Conservation (phyloP, 2,329 filamentous ascomycete species). For the Fusarium sp. region DNA sequence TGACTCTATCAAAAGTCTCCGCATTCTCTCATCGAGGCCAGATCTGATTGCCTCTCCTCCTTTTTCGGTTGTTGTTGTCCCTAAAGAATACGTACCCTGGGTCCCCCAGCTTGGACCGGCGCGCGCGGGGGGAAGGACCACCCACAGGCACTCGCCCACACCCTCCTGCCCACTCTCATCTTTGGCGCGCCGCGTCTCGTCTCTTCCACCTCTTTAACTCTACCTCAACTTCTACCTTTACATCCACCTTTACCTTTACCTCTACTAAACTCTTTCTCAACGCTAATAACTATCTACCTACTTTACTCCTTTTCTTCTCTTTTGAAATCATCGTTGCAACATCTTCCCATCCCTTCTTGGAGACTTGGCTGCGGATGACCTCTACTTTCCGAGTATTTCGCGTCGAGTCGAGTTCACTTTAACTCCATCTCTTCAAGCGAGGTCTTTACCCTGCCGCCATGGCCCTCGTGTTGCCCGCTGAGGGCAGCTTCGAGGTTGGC, state of each 20-base stretch:
- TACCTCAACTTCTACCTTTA: conserved; percentile 12
- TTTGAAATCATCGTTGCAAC: background rate
- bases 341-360: conserved; percentile 5
- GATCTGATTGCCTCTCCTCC: conserved; percentile 35
- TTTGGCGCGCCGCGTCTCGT: conserved; percentile 44
- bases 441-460: conserved; percentile 42
- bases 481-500: conserved; percentile 51
- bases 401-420: conserved; percentile 34
- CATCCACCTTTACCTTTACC: conserved; percentile 5
- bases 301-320: background rate
- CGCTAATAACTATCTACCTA: conserved; percentile 5
- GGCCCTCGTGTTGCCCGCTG: conserved; percentile 52
- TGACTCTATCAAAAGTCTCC: conserved; percentile 17
- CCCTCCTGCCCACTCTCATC: conserved; percentile 35
- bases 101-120: conserved; percentile 37
- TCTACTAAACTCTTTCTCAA: conserved; percentile 17
- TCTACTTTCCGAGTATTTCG: conserved; percentile 35
- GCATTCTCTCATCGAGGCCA: conserved; percentile 13
- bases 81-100: conserved; percentile 36
- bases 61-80: conserved; percentile 35
- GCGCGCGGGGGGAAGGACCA: conserved; percentile 41
- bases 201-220: conserved; percentile 29
- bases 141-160: conserved; percentile 38
- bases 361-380: conserved; percentile 21
- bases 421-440: conserved; percentile 15